A percentile compares a stretch with the other conserved stretches of the same genome.
Evolutionary conservation across 352 stramenopile species (phyloP).

Genomic region (Thalassiosira livingstoniorum): DNA sequence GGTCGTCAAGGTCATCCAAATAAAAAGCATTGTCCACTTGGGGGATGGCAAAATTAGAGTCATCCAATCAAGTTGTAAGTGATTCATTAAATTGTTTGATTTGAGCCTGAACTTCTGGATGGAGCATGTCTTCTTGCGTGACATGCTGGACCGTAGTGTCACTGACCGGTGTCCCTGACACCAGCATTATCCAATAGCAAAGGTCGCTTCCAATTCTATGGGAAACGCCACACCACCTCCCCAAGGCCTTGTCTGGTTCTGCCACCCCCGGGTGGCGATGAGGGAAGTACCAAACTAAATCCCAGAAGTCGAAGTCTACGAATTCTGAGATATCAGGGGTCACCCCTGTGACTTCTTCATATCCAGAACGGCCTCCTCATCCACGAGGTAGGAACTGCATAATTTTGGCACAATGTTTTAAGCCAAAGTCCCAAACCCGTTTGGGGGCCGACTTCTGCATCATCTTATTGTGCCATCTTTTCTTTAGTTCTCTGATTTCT

Average conservation of each 20-base stretch:
- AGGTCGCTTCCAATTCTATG: slow-evolving; percentile 25
- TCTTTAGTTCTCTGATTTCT: slow-evolving; percentile 38
- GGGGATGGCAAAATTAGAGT: slow-evolving; percentile 5
- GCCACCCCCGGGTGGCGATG: neutral
- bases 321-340: slow-evolving; percentile 29
- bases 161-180: slow-evolving; percentile 21
- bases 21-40: neutral
- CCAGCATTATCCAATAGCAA: slow-evolving; percentile 47
- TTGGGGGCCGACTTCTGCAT: slow-evolving; percentile 9
- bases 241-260: slow-evolving; percentile 6
- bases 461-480: slow-evolving; percentile 26
- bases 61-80: neutral
- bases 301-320: slow-evolving; percentile 62
- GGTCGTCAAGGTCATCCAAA: neutral
- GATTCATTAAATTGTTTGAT: slow-evolving; percentile 10
- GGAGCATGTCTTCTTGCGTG: slow-evolving; percentile 4
- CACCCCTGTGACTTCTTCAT: slow-evolving; percentile 8
- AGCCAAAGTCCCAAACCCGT: slow-evolving; percentile 37
- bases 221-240: slow-evolving; percentile 29
- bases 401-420: slow-evolving; percentile 20
- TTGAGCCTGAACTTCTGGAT: neutral
- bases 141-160: slow-evolving; percentile 43
- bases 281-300: slow-evolving; percentile 51
- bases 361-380: neutral
- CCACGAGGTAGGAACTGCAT: slow-evolving; percentile 12